Percentiles rank a stretch among this genome's conserved stretches.
These are phyloP conservation scores for Mucor indicus DNA, from an alignment of 371 early-diverging fungal species.

Conservation along the genomic window DNA sequence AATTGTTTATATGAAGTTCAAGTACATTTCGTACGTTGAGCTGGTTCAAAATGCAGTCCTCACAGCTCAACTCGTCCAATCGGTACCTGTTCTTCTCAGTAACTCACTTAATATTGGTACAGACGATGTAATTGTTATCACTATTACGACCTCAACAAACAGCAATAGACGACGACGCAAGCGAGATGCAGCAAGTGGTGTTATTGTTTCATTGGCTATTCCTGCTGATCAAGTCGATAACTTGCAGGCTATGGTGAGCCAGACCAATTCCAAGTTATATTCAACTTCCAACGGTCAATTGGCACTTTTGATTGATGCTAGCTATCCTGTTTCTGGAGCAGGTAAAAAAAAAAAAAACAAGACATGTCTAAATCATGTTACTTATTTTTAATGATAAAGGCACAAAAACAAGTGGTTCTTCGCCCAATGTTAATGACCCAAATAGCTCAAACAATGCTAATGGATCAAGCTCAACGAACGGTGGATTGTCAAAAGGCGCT, in stretches of 20 bases:
- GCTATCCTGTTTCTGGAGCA: conserved; percentile 12
- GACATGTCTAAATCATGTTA: too few species aligned
- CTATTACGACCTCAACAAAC: conserved; percentile 19
- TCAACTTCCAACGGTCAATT: conserved; percentile 32
- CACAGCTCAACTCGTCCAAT: conserved; percentile 43
- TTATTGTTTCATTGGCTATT: conserved; percentile 38
- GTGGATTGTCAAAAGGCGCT: conserved; percentile 28
- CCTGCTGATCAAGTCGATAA: conserved; percentile 14
- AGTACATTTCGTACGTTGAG: conserved; percentile 30
- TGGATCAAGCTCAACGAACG: not conserved
- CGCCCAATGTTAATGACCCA: not conserved
- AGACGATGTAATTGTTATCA: conserved; percentile 40
- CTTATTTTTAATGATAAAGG: too few species aligned
- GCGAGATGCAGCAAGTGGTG: conserved; percentile 9
- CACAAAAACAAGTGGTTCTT: too few species aligned
- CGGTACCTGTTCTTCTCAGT: conserved; percentile 28
- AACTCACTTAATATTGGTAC: conserved; percentile 19
- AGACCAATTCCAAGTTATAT: conserved; percentile 22
- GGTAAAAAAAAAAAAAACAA: too few species aligned
- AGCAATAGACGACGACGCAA: conserved; percentile 5
- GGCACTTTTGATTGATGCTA: conserved; percentile 30
- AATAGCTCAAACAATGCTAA: not conserved
- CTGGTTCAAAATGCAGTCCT: conserved; percentile 36
- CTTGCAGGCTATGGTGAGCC: conserved; percentile 17
- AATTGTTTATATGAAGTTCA: conserved; percentile 31